Conservation (phyloP, 1,284 basidiomycete species). For the Laetiporus sulphureus region DNA sequence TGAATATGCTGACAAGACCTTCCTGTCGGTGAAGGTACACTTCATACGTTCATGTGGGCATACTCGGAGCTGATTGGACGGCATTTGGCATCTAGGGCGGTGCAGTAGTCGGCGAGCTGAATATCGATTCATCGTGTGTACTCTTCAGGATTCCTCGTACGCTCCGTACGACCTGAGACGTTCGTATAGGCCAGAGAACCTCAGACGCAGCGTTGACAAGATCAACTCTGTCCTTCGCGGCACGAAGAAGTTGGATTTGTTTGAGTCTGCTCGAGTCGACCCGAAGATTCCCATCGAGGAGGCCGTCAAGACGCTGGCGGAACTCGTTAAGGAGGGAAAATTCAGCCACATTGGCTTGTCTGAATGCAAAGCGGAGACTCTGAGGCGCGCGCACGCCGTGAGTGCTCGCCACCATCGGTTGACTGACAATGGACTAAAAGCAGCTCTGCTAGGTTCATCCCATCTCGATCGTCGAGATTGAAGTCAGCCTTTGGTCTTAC, state of each 20-base stretch:
- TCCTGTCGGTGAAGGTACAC: constrained; percentile 38
- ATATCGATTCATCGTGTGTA: too few relatives aligned
- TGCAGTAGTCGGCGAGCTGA: too few relatives aligned
- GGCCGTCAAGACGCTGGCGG: constrained; percentile 14
- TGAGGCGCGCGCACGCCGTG: constrained; percentile 31
- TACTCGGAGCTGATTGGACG: too few relatives aligned
- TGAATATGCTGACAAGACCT: constrained; percentile 43
- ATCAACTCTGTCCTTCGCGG: constrained; percentile 33
- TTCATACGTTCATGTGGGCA: too few relatives aligned
- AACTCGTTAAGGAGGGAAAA: constrained; percentile 21
- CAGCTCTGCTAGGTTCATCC: constrained; percentile 40
- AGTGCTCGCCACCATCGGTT: too few relatives aligned
- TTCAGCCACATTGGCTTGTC: constrained; percentile 42
- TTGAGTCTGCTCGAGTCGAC: constrained; percentile 32
- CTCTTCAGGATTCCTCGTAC: not conserved
- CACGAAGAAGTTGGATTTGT: constrained; percentile 39
- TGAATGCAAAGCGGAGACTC: constrained; percentile 39
- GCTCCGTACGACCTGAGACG: not conserved
- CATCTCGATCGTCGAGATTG: constrained; percentile 43
- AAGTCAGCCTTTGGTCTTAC: constrained; percentile 44
- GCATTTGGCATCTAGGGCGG: too few relatives aligned
- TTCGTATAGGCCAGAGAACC: constrained; percentile 32
- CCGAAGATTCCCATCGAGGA: constrained; percentile 27
- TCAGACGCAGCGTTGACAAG: constrained; percentile 33
- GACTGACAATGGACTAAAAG: too few relatives aligned